These are phyloP conservation scores for Chaetomium strumarium DNA, from an alignment of 2,329 filamentous ascomycete genomes.

Conservation along the genomic window DNA sequence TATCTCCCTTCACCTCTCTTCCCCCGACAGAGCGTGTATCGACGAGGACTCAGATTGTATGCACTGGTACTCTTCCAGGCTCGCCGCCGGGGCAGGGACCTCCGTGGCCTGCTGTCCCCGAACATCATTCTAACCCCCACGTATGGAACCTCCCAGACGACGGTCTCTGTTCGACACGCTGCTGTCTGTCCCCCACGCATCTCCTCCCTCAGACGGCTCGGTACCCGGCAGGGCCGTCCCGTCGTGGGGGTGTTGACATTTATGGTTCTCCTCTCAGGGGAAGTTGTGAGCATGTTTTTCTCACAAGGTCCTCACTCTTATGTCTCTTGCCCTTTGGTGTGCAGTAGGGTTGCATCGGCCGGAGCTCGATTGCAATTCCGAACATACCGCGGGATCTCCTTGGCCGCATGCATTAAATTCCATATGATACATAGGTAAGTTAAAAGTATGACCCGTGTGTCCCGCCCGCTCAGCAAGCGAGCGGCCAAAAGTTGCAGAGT, in stretches of 20 bases:
- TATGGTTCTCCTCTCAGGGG: neutral
- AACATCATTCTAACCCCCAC: no score
- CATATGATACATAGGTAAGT: no score
- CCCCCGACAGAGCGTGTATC: no score
- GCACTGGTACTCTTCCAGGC: no score
- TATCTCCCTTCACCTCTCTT: no score
- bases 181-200: conserved; percentile 10
- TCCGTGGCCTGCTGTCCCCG: neutral
- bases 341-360: no score
- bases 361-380: neutral
- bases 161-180: neutral
- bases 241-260: conserved; percentile 11
- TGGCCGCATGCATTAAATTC: neutral
- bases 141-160: neutral
- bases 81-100: no score
- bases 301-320: neutral
- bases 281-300: neutral
- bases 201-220: conserved; percentile 14
- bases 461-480: conserved; percentile 6
- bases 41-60: no score
- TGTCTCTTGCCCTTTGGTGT: neutral
- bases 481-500: conserved; percentile 4
- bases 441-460: neutral
- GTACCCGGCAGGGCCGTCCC: conserved; percentile 19
- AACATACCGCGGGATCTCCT: neutral